phyloP scores from a whole-genome alignment of 2,329 filamentous ascomycete genomes.

The Sporothrix brasiliensis region DNA sequence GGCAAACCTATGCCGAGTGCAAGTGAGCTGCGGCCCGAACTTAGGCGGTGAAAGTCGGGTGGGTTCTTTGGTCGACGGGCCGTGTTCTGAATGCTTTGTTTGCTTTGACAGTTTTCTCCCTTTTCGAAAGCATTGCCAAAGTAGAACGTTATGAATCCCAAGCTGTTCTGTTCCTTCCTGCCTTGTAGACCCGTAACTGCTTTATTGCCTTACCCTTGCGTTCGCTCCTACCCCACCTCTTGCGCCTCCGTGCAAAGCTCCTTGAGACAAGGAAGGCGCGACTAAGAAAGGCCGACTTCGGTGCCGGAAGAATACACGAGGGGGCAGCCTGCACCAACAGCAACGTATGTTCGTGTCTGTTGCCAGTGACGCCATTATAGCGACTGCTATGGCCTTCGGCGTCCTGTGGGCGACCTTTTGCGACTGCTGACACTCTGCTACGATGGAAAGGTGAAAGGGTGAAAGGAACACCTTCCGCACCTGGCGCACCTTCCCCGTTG shows the following conservation, averaged over 20 bases:
- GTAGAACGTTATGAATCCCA: background rate
- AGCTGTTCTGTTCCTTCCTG: conserved; percentile 9
- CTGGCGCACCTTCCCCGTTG: background rate
- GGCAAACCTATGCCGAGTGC: conserved; percentile 21
- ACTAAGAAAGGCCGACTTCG: conserved; percentile 23
- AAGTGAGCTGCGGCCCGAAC: background rate
- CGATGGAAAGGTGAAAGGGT: too few species aligned
- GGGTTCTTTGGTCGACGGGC: background rate
- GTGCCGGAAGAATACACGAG: conserved; percentile 18
- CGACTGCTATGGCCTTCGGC: background rate
- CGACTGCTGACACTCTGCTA: background rate
- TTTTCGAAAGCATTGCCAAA: too few species aligned
- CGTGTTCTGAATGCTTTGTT: background rate
- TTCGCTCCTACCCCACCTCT: conserved; percentile 11
- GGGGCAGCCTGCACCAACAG: background rate
- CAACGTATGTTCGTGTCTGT: background rate
- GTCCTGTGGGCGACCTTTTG: background rate
- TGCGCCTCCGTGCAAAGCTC: background rate
- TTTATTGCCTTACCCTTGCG: background rate
- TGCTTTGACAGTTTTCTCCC: background rate
- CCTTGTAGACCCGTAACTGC: background rate
- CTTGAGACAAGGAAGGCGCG: conserved; percentile 17
- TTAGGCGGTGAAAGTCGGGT: conserved; percentile 21
- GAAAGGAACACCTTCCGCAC: too few species aligned
- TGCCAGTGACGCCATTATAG: conserved; percentile 15